Evolutionary conservation across 2,329 filamentous ascomycete genomes (phyloP).

Genomic region (Botrytis hyacinthi): DNA sequence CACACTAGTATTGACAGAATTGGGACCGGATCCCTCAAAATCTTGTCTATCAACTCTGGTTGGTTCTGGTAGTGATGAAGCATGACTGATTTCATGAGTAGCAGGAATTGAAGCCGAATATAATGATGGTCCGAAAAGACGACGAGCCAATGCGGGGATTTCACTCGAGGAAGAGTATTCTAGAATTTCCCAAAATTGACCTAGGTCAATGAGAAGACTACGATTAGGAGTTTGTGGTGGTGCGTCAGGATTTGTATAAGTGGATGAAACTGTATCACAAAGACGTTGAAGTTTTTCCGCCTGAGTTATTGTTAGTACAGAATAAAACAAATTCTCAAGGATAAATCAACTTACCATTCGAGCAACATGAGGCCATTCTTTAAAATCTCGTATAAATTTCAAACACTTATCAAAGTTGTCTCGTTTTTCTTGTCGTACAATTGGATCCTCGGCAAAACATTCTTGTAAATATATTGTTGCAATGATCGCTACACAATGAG

Average conservation of each 20-base stretch:
- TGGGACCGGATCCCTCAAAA: slow-evolving; percentile 26
- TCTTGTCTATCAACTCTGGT: slow-evolving; percentile 40
- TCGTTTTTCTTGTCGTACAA: slow-evolving; percentile 43
- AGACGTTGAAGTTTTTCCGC: slow-evolving; percentile 45
- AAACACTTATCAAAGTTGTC: slow-evolving; percentile 47
- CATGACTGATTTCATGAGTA: slow-evolving; percentile 44
- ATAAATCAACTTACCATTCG: slow-evolving; percentile 40
- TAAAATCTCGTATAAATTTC: slow-evolving; percentile 44
- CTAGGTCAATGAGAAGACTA: slow-evolving; percentile 46
- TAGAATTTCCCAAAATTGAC: slow-evolving; percentile 49
- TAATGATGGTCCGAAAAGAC: slow-evolving; percentile 45
- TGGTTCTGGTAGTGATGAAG: slow-evolving; percentile 45
- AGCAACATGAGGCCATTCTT: slow-evolving; percentile 47
- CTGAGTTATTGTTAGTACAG: slow-evolving; percentile 30
- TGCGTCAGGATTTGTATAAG: slow-evolving; percentile 40
- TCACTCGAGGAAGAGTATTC: slow-evolving; percentile 47
- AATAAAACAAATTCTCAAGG: not conserved
- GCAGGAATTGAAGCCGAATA: slow-evolving; percentile 34
- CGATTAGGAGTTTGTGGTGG: slow-evolving; percentile 36
- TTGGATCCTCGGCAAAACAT: slow-evolving; percentile 45
- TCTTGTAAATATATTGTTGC: slow-evolving; percentile 55
- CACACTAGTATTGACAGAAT: slow-evolving; percentile 32
- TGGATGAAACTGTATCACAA: slow-evolving; percentile 45
- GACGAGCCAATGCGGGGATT: slow-evolving; percentile 37
- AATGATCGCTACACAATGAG: slow-evolving; percentile 51